Evolutionary conservation across 257 asterid species (phyloP), one percentile per base, ranked within the genome.

Genomic region (Scutellaria minor): DNA sequence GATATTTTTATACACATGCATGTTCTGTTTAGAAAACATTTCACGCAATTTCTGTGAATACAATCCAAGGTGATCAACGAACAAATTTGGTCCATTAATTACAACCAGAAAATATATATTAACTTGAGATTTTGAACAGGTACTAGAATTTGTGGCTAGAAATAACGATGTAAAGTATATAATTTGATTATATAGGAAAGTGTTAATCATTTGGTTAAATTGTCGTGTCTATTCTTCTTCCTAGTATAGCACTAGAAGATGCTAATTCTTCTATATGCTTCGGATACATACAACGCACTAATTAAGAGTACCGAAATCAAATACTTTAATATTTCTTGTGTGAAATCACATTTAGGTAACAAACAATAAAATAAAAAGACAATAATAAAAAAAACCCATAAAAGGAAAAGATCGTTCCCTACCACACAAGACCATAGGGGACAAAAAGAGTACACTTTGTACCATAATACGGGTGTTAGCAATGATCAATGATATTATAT

Each of bases 341-440:
- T 71, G 78, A 75, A 59, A 75, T 79, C 60, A 75, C 64, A 66
- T 12, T 71, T 59, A 60, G 51, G 31, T 60, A 78, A 75, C 73
- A 75, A 64, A 48, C 3, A 2, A 31, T 0, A 31, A 31, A 31
- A 31, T 31, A 31, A 75, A 70, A 50, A 45, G 69, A 64, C 74
- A 75, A 70, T n/a, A 18, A 66, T 2, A 13, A 6, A 13, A 15
- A 60, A 60, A 39, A 18, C 18, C 22, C 67, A 60, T 68, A 44
- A 44, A 73, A 62, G 10, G 54, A 58, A 62, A 68, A 54, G 64
- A 63, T 56, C 60, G 78, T 75, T 80, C 76, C 80, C 76, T 53
- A 61, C 59, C 40, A 57, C 72, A 71, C 41, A 64, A 39, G 48
- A 53, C 69, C 58, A 47, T 13, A 44, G 75, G 76, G 70, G 79